Evolutionary conservation across 495 filamentous ascomycete species (phyloP).

Genomic region (Hypoxylon lenormandii): DNA sequence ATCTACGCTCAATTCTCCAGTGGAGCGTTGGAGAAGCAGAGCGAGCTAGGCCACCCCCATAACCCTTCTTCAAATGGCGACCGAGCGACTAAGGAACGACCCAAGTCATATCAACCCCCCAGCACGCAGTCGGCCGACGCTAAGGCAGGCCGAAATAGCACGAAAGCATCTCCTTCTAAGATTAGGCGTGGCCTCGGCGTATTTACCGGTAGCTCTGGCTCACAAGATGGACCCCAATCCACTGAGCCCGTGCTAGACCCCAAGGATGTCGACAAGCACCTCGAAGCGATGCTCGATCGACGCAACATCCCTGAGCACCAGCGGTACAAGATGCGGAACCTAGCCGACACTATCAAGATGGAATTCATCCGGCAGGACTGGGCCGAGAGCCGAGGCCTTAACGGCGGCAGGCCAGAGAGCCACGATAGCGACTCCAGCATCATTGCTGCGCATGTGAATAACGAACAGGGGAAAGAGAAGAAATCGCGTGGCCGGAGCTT

Average conservation of each 20-base stretch:
- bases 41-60: slow-evolving; percentile 10
- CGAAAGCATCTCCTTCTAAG: slow-evolving; percentile 53
- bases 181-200: slow-evolving; percentile 45
- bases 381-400: slow-evolving; percentile 68
- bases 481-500: slow-evolving; percentile 82
- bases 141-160: slow-evolving; percentile 46
- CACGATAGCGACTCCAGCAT: slow-evolving; percentile 51
- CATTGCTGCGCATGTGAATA: slow-evolving; percentile 36
- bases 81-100: slow-evolving; percentile 40
- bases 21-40: slow-evolving; percentile 48
- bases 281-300: slow-evolving; percentile 79
- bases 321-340: slow-evolving; percentile 88
- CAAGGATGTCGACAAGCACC: slow-evolving; percentile 65
- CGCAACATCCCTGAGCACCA: slow-evolving; percentile 93
- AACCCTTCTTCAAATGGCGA: slow-evolving; percentile 26
- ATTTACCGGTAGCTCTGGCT: slow-evolving; percentile 61
- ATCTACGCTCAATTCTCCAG: slow-evolving; percentile 79
- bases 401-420: slow-evolving; percentile 51
- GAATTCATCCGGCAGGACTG: slow-evolving; percentile 93
- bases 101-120: slow-evolving; percentile 48
- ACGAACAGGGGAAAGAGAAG: slow-evolving; percentile 66
- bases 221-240: slow-evolving; percentile 47
- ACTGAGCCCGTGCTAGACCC: slow-evolving; percentile 54
- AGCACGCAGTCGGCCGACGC: slow-evolving; percentile 55
- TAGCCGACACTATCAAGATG: slow-evolving; percentile 89